Percentiles rank a stretch among this genome's conserved stretches.
Evolutionary conservation across 1,139 yeast species (phyloP).

Genomic region (Geotrichum citri-aurantii): DNA sequence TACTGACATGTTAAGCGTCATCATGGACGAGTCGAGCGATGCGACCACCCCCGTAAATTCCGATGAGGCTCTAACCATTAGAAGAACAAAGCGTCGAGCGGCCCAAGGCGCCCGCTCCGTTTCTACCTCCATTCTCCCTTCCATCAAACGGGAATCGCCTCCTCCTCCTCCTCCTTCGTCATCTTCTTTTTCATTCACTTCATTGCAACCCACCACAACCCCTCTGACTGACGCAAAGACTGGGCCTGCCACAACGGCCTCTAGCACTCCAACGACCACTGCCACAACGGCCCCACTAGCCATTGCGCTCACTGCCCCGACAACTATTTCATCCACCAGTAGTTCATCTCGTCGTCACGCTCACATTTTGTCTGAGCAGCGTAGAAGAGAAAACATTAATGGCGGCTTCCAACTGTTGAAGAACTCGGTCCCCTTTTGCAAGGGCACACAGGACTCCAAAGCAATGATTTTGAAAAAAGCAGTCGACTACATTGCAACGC

Average conservation of each 20-base stretch:
- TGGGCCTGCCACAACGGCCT: background rate
- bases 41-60: conserved; percentile 6
- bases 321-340: conserved; percentile 27
- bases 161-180: conserved; percentile 6
- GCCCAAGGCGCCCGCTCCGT: conserved; percentile 3
- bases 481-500: conserved; percentile 63
- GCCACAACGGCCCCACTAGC: conserved; percentile 8
- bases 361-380: conserved; percentile 43
- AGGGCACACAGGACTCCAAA: conserved; percentile 42
- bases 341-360: conserved; percentile 33
- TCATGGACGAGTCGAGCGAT: conserved; percentile 5
- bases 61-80: background rate
- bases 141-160: conserved; percentile 13
- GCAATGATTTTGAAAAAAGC: conserved; percentile 70
- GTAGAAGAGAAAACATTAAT: conserved; percentile 42
- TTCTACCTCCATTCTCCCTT: background rate
- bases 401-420: conserved; percentile 42
- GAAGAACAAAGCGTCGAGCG: conserved; percentile 11
- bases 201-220: background rate
- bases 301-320: conserved; percentile 23
- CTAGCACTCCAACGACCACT: background rate
- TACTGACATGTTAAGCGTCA: conserved; percentile 14
- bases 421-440: conserved; percentile 39
- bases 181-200: conserved; percentile 3
- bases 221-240: conserved; percentile 2